Evolutionary conservation across 1,284 basidiomycete species (phyloP).

Genomic region (Xanthoconium separans): DNA sequence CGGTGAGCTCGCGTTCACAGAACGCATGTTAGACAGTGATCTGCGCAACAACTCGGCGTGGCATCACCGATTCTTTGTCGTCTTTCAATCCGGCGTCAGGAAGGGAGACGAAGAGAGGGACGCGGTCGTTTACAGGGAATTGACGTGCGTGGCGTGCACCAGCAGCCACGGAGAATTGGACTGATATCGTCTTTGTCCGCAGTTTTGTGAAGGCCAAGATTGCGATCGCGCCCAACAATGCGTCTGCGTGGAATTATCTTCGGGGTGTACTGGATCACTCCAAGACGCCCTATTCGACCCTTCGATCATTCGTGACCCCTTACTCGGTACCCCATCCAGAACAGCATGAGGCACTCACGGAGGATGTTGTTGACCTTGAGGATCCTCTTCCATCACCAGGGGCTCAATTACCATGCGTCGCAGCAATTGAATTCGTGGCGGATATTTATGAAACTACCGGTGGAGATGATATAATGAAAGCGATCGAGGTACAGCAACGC

Average conservation of each 20-base stretch:
- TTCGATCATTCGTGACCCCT: constrained; percentile 61
- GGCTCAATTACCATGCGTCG: constrained; percentile 71
- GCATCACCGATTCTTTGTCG: constrained; percentile 96
- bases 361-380: constrained; percentile 66
- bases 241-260: constrained; percentile 93
- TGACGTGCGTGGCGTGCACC: constrained; percentile 53
- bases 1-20: constrained; percentile 76
- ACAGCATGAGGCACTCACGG: constrained; percentile 26
- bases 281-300: constrained; percentile 53
- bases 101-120: constrained; percentile 58
- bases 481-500: constrained; percentile 23
- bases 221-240: constrained; percentile 86
- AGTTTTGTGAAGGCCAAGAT: constrained; percentile 75
- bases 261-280: constrained; percentile 70
- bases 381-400: constrained; percentile 65
- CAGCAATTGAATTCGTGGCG: constrained; percentile 85
- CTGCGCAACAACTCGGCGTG: constrained; percentile 96
- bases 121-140: constrained; percentile 60
- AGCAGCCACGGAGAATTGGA: constrained; percentile 2
- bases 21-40: constrained; percentile 74
- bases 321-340: constrained; percentile 48
- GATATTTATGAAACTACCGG: constrained; percentile 68
- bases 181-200: background rate
- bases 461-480: constrained; percentile 33
- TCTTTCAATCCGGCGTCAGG: constrained; percentile 69